Percentiles rank a stretch among this genome's conserved stretches.
These are phyloP conservation scores for Chamaecrista fasciculata DNA, from an alignment of 306 rosid genomes.

Conservation along the genomic window DNA sequence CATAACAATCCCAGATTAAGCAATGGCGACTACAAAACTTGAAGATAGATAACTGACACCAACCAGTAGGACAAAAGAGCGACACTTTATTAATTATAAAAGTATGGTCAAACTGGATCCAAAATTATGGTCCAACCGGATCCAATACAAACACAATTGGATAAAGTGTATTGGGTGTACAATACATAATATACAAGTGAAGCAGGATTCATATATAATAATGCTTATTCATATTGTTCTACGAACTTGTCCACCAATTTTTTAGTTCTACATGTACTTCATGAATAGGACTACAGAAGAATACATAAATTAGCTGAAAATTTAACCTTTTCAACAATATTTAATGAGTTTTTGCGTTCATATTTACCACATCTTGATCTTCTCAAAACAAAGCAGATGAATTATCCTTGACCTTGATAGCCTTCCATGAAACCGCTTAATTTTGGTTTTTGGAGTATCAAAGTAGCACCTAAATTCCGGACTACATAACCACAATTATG, in stretches of 20 bases:
- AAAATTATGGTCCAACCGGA: too few relatives aligned
- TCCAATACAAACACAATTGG: too few relatives aligned
- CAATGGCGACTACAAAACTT: too few relatives aligned
- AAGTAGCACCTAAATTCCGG: constrained; percentile 56
- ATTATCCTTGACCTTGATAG: constrained; percentile 52
- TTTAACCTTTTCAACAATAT: constrained; percentile 58
- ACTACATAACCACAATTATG: constrained; percentile 56
- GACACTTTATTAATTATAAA: too few relatives aligned
- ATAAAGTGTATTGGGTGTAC: too few relatives aligned
- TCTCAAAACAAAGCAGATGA: constrained; percentile 54
- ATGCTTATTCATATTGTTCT: too few relatives aligned
- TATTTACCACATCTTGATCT: constrained; percentile 47
- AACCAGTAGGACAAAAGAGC: too few relatives aligned
- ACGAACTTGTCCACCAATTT: neutral
- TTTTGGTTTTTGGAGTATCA: constrained; percentile 66
- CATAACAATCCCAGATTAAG: too few relatives aligned
- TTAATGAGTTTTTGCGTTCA: constrained; percentile 60
- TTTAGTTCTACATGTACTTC: constrained; percentile 22
- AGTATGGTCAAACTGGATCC: too few relatives aligned
- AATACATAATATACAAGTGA: too few relatives aligned
- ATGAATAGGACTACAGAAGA: constrained; percentile 42
- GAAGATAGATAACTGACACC: too few relatives aligned
- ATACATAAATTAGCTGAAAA: constrained; percentile 63
- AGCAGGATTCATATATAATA: too few relatives aligned
- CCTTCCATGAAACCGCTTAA: constrained; percentile 60